Conservation (phyloP, 345 rosid species). For the Iberis pinnata region DNA sequence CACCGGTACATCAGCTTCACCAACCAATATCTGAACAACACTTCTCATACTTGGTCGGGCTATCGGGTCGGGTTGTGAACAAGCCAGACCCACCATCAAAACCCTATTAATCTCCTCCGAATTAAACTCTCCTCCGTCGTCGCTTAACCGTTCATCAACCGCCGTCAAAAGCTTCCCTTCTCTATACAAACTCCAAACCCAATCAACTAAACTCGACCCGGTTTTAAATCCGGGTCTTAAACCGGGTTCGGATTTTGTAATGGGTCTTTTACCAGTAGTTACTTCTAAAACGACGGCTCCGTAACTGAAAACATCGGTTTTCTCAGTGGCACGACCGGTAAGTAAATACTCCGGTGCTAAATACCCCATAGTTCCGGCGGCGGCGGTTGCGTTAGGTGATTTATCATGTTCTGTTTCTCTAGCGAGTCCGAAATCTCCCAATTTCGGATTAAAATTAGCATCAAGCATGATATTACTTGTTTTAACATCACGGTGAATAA, state of each 20-base stretch:
- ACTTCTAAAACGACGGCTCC: slow-evolving; percentile 94
- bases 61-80: slow-evolving; percentile 87
- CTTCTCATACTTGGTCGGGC: slow-evolving; percentile 76
- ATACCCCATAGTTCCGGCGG: slow-evolving; percentile 99
- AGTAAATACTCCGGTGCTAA: slow-evolving; percentile 88
- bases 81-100: slow-evolving; percentile 74
- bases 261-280: slow-evolving; percentile 75
- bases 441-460: slow-evolving; percentile 68
- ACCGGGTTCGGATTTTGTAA: slow-evolving; percentile 36
- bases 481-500: slow-evolving; percentile 88
- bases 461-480: slow-evolving; percentile 92
- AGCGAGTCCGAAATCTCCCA: slow-evolving; percentile 94
- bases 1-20: slow-evolving; percentile 73
- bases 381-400: slow-evolving; percentile 89
- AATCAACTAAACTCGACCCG: slow-evolving; percentile 73
- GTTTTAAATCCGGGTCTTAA: slow-evolving; percentile 27
- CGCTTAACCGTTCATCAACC: slow-evolving; percentile 53
- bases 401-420: slow-evolving; percentile 81
- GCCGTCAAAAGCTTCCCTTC: slow-evolving; percentile 64
- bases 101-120: slow-evolving; percentile 61
- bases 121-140: slow-evolving; percentile 38
- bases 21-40: slow-evolving; percentile 83
- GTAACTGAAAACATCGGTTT: slow-evolving; percentile 85
- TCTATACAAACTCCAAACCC: slow-evolving; percentile 92
- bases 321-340: slow-evolving; percentile 86